Evolutionary conservation across 139 green algal genomes (phyloP), one percentile per base, ranked within the genome.

Genomic region (Chlorella sp.): DNA sequence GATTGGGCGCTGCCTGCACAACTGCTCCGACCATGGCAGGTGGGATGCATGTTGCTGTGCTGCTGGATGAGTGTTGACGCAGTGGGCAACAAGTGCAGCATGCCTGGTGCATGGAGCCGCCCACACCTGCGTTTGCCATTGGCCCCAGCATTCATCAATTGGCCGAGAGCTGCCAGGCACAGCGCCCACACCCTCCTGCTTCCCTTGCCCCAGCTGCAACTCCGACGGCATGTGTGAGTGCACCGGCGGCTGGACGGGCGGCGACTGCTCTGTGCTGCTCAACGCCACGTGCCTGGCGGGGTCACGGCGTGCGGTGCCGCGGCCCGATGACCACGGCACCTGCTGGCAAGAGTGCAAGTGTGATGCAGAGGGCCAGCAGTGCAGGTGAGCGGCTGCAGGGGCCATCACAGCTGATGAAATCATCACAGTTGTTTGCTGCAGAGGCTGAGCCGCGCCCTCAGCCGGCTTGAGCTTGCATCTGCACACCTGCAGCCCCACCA

Each of bases 201-300:
- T 5, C 4, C 60, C 60, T 23, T 67, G 60, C 60, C 18, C 51
- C 36, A 82, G 78, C 25, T 95, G 92, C 88, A 78, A 69, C 63
- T 68, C 51, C 11, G 88, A 92, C 25, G 92, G 91, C 11, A 11
- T 82, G 57, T 95, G 92, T 82, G 39, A 81, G 36, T 95, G 92
- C 83, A 18, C 87, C n/a, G 78, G 20, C 23, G 74, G 80, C 23
- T 95, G 83, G 70, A 56, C 80, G 11, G 92, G 92, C 51, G 87
- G 88, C n/a, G 92, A 95, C 82, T 95, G 92, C 86, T 92, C 89
- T 4, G 91, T 93, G 16, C 39, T 82, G 16, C 25, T 76, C 12
- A 78, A 74, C 20, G 25, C 30, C 64, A 76, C 28, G 55, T 91
- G 87, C 65, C 28, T 65, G 44, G 73, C 28, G 39, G 84, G 84